Evolutionary conservation across 495 filamentous ascomycete genomes (phyloP).

Genomic region (Penicillium egyptiacum): DNA sequence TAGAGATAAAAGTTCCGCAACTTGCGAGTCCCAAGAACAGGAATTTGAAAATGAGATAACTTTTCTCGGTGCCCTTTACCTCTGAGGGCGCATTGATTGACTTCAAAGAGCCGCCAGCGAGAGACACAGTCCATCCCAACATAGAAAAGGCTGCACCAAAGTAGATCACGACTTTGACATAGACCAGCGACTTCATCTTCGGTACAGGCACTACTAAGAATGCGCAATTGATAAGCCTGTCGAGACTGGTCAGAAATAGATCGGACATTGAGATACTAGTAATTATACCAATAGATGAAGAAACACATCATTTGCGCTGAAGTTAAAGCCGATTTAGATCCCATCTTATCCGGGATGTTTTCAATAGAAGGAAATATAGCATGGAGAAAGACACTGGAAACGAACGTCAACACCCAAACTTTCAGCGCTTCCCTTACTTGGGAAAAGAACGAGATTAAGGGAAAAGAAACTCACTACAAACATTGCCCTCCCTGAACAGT

Average conservation of each 20-base stretch:
- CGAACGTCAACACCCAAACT: neutral
- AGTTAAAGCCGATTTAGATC: conserved; percentile 32
- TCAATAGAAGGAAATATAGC: conserved; percentile 38
- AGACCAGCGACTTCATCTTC: conserved; percentile 39
- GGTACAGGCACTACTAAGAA: conserved; percentile 38
- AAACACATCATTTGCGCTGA: conserved; percentile 43
- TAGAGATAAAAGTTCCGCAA: conserved; percentile 49
- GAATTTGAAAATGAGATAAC: conserved; percentile 36
- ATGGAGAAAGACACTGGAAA: conserved; percentile 36
- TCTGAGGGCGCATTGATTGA: conserved; percentile 29
- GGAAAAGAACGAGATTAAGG: neutral
- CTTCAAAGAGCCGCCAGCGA: conserved; percentile 27
- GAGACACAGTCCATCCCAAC: conserved; percentile 35
- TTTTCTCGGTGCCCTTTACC: conserved; percentile 29
- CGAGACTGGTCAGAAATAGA: neutral
- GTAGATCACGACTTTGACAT: conserved; percentile 36
- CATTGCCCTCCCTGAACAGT: conserved; percentile 40
- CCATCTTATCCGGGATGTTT: conserved; percentile 36
- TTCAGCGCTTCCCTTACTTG: neutral
- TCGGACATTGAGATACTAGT: neutral
- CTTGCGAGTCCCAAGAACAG: conserved; percentile 38
- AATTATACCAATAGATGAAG: conserved; percentile 31
- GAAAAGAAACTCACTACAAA: conserved; percentile 27
- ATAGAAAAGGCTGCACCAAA: conserved; percentile 35
- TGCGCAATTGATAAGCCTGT: conserved; percentile 33